These are phyloP conservation scores for Hygrocybe coccinea DNA, from an alignment of 768 basidiomycete species.

Conservation along the genomic window DNA sequence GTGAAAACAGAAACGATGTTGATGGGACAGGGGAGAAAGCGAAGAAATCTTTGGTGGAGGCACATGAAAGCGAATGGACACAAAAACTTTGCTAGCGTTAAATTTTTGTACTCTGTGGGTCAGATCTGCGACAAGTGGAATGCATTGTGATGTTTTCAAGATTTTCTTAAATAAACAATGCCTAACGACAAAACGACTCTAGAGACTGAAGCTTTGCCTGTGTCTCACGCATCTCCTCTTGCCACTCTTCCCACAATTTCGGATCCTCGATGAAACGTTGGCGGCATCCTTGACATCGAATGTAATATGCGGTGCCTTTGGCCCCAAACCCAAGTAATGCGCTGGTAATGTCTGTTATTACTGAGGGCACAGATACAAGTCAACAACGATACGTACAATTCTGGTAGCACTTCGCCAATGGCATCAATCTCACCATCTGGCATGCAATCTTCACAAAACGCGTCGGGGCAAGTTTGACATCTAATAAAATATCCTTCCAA, in stretches of 20 bases:
- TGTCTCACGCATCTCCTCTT: slow-evolving; percentile 17
- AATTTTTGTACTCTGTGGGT: too few relatives aligned
- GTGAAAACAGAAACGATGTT: not conserved
- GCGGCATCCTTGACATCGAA: slow-evolving; percentile 48
- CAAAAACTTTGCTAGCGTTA: too few relatives aligned
- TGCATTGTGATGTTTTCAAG: too few relatives aligned
- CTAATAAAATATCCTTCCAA: slow-evolving; percentile 32
- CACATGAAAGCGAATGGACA: too few relatives aligned
- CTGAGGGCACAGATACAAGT: not conserved
- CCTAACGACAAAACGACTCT: not conserved
- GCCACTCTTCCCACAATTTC: slow-evolving; percentile 38
- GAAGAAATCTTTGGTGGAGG: too few relatives aligned
- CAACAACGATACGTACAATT: slow-evolving; percentile 41
- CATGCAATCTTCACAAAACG: slow-evolving; percentile 61
- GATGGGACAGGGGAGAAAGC: too few relatives aligned
- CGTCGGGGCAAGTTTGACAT: slow-evolving; percentile 55
- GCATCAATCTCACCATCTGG: slow-evolving; percentile 45
- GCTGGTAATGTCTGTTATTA: slow-evolving; percentile 25
- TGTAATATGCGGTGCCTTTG: slow-evolving; percentile 39
- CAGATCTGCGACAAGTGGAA: too few relatives aligned
- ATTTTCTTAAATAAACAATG: not conserved
- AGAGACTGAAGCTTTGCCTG: not conserved
- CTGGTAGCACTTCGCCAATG: slow-evolving; percentile 52
- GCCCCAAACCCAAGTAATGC: slow-evolving; percentile 37
- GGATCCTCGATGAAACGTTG: slow-evolving; percentile 34